Percentiles rank a stretch among this genome's conserved stretches.
Conservation (phyloP, 257 asterid species). For the Solanum neorickii region DNA sequence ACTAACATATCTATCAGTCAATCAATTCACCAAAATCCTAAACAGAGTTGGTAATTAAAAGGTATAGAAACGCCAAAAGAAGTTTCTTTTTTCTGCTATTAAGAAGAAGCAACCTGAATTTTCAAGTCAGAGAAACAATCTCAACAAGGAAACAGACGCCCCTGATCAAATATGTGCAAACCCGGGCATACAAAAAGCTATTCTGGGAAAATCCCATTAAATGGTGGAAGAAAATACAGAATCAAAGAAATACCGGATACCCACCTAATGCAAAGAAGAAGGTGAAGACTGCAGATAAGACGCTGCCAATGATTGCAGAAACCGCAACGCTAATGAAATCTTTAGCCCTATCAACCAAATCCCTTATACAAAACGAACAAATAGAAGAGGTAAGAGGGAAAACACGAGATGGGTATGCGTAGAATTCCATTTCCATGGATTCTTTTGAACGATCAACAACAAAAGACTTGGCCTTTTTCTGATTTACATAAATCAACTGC, state of each 20-base stretch:
- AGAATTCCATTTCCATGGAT: conserved; percentile 50
- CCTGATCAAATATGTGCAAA: background rate
- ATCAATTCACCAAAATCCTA: background rate
- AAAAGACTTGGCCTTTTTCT: background rate
- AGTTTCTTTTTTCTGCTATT: background rate
- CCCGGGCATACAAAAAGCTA: background rate
- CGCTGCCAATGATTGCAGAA: conserved; percentile 47
- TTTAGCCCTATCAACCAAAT: conserved; percentile 35
- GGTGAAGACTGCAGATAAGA: conserved; percentile 66
- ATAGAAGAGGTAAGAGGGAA: conserved; percentile 35
- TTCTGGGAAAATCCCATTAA: background rate
- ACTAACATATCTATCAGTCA: background rate
- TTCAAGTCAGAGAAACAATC: background rate
- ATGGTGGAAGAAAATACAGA: background rate
- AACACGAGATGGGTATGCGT: conserved; percentile 55
- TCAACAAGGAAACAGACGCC: background rate
- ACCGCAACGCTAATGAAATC: conserved; percentile 43
- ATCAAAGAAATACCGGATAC: background rate
- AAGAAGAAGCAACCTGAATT: background rate
- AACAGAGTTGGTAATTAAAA: background rate
- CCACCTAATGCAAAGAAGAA: conserved; percentile 66
- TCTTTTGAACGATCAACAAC: background rate
- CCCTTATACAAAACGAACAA: conserved; percentile 33
- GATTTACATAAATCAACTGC: background rate
- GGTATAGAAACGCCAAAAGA: background rate